Percentiles rank a stretch among this genome's conserved stretches.
Evolutionary conservation across 2,329 filamentous ascomycete genomes (phyloP).

Genomic region (Penicillium sp.): DNA sequence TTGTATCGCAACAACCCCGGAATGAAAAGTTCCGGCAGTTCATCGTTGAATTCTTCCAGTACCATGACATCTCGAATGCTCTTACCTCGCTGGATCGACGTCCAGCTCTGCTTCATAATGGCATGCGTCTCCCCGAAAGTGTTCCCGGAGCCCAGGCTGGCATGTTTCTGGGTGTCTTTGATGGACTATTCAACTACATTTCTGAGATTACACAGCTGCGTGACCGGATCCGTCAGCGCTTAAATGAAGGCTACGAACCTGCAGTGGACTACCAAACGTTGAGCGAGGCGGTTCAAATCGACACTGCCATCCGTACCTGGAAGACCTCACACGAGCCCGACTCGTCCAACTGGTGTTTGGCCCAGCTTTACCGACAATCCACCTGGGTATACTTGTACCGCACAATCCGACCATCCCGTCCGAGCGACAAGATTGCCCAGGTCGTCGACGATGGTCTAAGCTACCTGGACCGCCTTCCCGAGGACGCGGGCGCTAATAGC

Average conservation of each 20-base stretch:
- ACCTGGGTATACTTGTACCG: conserved; percentile 60
- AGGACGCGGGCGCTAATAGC: conserved; percentile 51
- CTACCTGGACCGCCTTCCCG: conserved; percentile 52
- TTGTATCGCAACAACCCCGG: conserved; percentile 54
- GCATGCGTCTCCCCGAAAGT: conserved; percentile 51
- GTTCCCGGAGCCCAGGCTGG: conserved; percentile 52
- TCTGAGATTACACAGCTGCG: conserved; percentile 72
- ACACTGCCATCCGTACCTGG: conserved; percentile 69
- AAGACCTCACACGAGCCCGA: conserved; percentile 52
- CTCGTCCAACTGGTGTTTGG: conserved; percentile 51
- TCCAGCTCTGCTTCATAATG: conserved; percentile 48
- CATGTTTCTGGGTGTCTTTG: conserved; percentile 70
- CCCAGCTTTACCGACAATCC: conserved; percentile 56
- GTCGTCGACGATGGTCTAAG: conserved; percentile 55
- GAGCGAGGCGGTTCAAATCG: conserved; percentile 68
- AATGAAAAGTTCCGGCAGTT: conserved; percentile 67
- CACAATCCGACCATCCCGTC: conserved; percentile 53
- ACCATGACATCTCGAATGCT: conserved; percentile 60
- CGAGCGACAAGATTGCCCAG: conserved; percentile 50
- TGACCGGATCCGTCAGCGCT: conserved; percentile 65
- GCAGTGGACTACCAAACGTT: conserved; percentile 67
- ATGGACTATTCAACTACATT: conserved; percentile 73
- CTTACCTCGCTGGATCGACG: conserved; percentile 52
- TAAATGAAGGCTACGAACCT: conserved; percentile 57
- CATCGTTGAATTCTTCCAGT: conserved; percentile 73